Evolutionary conservation across 192 early-diverging fungal species (phyloP).

Genomic region (Backusella tarrabulga): DNA sequence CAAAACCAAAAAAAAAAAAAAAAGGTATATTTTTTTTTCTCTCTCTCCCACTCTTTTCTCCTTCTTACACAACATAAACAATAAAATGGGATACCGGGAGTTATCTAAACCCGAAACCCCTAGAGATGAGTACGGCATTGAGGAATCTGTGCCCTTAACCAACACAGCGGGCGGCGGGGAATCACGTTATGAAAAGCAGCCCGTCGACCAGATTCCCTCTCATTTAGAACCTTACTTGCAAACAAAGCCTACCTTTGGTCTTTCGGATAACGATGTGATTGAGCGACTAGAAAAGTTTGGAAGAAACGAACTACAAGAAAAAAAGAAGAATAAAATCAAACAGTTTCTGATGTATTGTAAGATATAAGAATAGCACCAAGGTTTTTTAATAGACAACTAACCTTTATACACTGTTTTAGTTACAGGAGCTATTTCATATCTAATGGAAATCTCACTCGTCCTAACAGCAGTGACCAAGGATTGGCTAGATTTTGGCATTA

Average conservation of each 20-base stretch:
- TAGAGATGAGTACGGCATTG: neutral
- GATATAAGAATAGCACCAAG: too few relatives aligned
- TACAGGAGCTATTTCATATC: conserved; percentile 62
- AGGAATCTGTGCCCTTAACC: conserved; percentile 3
- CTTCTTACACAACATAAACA: neutral
- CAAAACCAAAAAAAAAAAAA: too few relatives aligned
- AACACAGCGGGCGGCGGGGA: neutral
- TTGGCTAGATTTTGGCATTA: conserved; percentile 60
- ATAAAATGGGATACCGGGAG: neutral
- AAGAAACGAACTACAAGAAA: conserved; percentile 52
- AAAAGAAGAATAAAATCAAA: conserved; percentile 38
- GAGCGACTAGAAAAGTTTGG: conserved; percentile 59
- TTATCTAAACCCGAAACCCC: neutral
- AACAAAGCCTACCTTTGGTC: conserved; percentile 60
- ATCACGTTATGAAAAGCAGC: neutral
- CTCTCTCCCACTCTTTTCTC: neutral
- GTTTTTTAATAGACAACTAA: neutral
- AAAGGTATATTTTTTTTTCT: neutral
- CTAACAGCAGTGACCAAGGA: conserved; percentile 61
- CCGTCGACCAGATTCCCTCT: conserved; percentile 41
- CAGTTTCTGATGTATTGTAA: conserved; percentile 48
- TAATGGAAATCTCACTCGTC: conserved; percentile 55
- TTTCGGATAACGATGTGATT: conserved; percentile 52
- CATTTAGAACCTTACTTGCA: conserved; percentile 56
- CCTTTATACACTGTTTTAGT: conserved; percentile 33